Conservation (phyloP, 176 grass and related monocot species). For the Paspalum notatum region DNA sequence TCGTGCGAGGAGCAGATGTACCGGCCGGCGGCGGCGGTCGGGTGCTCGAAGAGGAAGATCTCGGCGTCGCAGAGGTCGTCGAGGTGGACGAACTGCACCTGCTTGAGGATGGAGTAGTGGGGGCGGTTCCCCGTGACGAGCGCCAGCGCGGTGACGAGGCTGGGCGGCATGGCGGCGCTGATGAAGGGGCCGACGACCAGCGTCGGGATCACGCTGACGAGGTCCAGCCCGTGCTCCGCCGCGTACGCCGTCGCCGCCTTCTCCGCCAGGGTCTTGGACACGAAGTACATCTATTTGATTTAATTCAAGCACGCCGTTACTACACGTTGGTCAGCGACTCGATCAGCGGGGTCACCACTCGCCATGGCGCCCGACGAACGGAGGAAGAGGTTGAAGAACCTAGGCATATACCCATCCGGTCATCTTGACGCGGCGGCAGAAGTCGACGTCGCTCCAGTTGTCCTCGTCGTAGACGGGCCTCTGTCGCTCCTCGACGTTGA, state of each 20-base stretch:
- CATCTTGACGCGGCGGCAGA: constrained; percentile 89
- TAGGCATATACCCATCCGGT: constrained; percentile 99
- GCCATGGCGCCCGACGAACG: not conserved
- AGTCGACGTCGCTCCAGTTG: constrained; percentile 82
- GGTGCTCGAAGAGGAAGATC: constrained; percentile 79
- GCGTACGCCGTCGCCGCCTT: constrained; percentile 83
- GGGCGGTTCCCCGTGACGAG: constrained; percentile 73
- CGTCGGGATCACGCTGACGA: constrained; percentile 86
- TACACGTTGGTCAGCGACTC: too few species aligned
- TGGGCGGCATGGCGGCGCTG: constrained; percentile 76
- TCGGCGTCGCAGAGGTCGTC: constrained; percentile 87
- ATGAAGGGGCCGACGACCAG: constrained; percentile 91
- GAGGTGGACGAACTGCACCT: constrained; percentile 76
- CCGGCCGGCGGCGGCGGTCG: constrained; percentile 54
- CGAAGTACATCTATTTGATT: constrained; percentile 98
- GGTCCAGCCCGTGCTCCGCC: constrained; percentile 56
- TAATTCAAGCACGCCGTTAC: not conserved
- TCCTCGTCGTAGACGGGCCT: constrained; percentile 63
- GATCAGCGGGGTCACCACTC: not conserved
- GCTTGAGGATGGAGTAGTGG: constrained; percentile 84
- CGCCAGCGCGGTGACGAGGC: constrained; percentile 76
- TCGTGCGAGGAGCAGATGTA: constrained; percentile 91
- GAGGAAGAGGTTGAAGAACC: too few species aligned
- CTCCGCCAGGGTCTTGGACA: constrained; percentile 80
- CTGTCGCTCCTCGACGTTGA: constrained; percentile 65